phyloP scores from a whole-genome alignment of 768 basidiomycete species.

The Agaricus subrufescens region DNA sequence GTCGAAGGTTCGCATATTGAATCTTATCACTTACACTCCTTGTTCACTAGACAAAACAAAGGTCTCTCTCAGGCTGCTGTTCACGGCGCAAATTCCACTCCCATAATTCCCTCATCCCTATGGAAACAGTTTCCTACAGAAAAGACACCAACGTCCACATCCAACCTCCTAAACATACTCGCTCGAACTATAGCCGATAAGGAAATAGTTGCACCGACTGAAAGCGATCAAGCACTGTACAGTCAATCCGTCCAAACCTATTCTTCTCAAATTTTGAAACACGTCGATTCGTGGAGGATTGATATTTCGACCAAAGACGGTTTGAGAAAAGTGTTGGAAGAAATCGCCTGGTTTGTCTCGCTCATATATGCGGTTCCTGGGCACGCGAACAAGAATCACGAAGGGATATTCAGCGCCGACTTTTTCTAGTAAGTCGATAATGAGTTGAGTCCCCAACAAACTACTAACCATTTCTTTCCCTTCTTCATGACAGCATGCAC shows the following conservation, averaged over 20 bases:
- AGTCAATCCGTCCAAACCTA: conserved; percentile 27
- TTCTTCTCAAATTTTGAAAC: conserved; percentile 32
- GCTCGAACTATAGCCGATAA: conserved; percentile 9
- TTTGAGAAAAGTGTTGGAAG: conserved; percentile 51
- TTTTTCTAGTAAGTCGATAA: conserved; percentile 48
- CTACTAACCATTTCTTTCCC: background rate
- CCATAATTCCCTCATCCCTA: conserved; percentile 21
- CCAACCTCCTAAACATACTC: conserved; percentile 2
- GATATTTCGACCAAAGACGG: conserved; percentile 20
- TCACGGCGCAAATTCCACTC: conserved; percentile 25
- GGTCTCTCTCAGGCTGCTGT: conserved; percentile 56
- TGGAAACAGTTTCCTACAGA: conserved; percentile 10
- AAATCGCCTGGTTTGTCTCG: conserved; percentile 50
- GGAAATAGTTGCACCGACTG: background rate
- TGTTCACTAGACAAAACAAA: conserved; percentile 15
- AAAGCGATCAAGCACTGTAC: conserved; percentile 12
- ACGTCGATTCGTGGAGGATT: conserved; percentile 36
- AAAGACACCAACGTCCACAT: background rate
- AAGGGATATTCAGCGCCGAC: conserved; percentile 41
- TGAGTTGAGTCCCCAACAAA: conserved; percentile 1
- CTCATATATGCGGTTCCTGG: conserved; percentile 59
- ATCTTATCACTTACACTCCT: background rate
- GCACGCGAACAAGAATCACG: conserved; percentile 28
- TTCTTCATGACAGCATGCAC: conserved; percentile 50
- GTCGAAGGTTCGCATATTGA: conserved; percentile 46